phyloP scores from a whole-genome alignment of 1,284 basidiomycete genomes.

The Ganoderma leucocontextum region DNA sequence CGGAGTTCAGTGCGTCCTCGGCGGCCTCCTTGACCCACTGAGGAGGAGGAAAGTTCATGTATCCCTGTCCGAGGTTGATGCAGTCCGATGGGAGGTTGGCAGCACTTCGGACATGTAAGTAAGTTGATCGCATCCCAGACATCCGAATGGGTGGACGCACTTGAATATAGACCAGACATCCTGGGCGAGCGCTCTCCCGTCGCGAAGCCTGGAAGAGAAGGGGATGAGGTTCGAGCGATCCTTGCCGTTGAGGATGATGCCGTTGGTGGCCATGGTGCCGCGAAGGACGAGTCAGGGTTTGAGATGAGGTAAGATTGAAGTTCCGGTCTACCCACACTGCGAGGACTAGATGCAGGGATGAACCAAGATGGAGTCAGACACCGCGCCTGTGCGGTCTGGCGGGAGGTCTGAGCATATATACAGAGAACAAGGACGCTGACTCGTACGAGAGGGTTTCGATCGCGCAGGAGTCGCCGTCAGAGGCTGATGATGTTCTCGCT shows the following conservation, averaged over 20 bases:
- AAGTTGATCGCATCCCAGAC: slow-evolving; percentile 13
- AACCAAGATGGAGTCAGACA: slow-evolving; percentile 10
- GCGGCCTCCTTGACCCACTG: slow-evolving; percentile 85
- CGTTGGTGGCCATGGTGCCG: slow-evolving; percentile 22
- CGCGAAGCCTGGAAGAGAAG: slow-evolving; percentile 72
- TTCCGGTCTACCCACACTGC: neutral
- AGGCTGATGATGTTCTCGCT: neutral
- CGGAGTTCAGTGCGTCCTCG: slow-evolving; percentile 70
- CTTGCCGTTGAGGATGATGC: slow-evolving; percentile 26
- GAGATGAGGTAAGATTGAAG: slow-evolving; percentile 10
- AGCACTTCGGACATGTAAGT: slow-evolving; percentile 56
- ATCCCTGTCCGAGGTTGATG: slow-evolving; percentile 93
- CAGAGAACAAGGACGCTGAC: neutral
- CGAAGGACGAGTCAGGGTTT: slow-evolving; percentile 13
- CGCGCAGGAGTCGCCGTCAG: slow-evolving; percentile 5
- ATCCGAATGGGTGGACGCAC: slow-evolving; percentile 52
- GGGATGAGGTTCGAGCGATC: slow-evolving; percentile 63
- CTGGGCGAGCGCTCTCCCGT: slow-evolving; percentile 78
- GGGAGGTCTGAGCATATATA: slow-evolving; percentile 1
- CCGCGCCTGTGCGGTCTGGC: neutral
- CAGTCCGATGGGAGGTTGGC: slow-evolving; percentile 87
- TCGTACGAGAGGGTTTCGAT: neutral
- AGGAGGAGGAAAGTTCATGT: slow-evolving; percentile 93
- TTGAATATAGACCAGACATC: slow-evolving; percentile 96
- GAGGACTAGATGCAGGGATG: slow-evolving; percentile 2